Base-by-base conservation (phyloP, 108 stramenopile species). In the Skeletonema tropicum region DNA sequence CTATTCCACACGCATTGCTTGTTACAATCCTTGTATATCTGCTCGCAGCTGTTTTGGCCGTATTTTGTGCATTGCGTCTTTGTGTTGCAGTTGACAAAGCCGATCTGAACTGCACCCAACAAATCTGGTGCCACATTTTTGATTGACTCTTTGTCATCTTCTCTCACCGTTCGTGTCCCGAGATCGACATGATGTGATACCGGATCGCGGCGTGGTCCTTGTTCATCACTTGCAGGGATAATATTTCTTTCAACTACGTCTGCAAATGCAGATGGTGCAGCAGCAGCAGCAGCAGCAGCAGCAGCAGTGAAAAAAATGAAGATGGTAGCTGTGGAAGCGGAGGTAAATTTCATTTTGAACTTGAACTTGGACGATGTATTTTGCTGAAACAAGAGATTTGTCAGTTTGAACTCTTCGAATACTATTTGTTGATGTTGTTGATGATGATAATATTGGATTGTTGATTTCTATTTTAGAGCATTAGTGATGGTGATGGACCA, bases 391-490 rank as follows among this genome's bases (percentile, higher is more conserved):
- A 11, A 39, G 7, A 49, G 48, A 19, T 49, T n/a, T 19, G 19
- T 19, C 6, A 7, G 48, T 3, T 49, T 49, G 19, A 17, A 39
- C 38, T 39, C 48, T 49, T 49, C 17, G 48, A 6, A 19, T 49
- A 0, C 5, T 5, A 6, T 49, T n/a, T 7, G 33, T 35, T 0
- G 33, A 35, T 7, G 33, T 49, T 49, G n/a, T 48, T 17, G 46
- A 17, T 48, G 46, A 17, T 48, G 17, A 17, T n/a, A n/a, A 29
- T 29, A 1, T 29, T 19, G 48, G 17, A 19, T 49, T 49, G 48
- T 49, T 49, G 17, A 49, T 49, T 49, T 49, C 19, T 19, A 49
- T 49, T 49, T 49, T 21, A 49, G 48, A 49, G 48, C 48, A 39
- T 9, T 39, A 39, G n/a, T 19, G 19, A 29, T 29, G 1, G 26